These are phyloP conservation scores for Russula lepida DNA, from an alignment of 768 basidiomycete genomes.

Conservation along the genomic window DNA sequence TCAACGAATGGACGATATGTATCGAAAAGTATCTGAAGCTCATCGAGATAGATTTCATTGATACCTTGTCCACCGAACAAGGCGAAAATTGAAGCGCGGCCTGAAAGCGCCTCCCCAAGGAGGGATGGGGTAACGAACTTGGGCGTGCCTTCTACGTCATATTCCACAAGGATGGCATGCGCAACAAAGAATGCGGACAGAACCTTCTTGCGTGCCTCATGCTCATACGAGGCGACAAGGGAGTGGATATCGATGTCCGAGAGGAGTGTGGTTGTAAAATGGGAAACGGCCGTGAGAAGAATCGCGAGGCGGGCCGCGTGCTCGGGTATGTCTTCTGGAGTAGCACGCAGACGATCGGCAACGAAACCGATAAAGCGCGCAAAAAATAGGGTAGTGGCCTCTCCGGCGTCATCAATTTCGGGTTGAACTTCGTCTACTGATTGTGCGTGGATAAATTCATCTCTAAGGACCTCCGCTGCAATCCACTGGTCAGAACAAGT, in stretches of 20 bases:
- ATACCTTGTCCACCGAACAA: conserved; percentile 97
- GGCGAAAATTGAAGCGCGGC: conserved; percentile 74
- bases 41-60: conserved; percentile 97
- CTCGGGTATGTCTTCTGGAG: conserved; percentile 38
- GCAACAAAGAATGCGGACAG: conserved; percentile 75
- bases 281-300: conserved; percentile 63
- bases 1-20: conserved; percentile 83
- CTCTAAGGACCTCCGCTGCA: conserved; percentile 81
- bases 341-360: conserved; percentile 51
- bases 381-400: conserved; percentile 69
- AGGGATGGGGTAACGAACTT: conserved; percentile 58
- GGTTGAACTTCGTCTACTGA: conserved; percentile 49
- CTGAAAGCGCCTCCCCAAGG: conserved; percentile 49
- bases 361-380: conserved; percentile 79
- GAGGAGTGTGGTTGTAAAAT: conserved; percentile 75
- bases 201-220: conserved; percentile 67
- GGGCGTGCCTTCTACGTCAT: conserved; percentile 48
- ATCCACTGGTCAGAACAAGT: conserved; percentile 83
- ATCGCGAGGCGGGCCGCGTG: conserved; percentile 47
- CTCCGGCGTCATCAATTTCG: conserved; percentile 46
- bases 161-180: conserved; percentile 56
- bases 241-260: conserved; percentile 70
- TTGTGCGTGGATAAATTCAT: conserved; percentile 72
- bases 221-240: conserved; percentile 64
- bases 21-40: conserved; percentile 85